These are phyloP conservation scores for Volutella citrinella DNA, from an alignment of 2,329 filamentous ascomycete genomes.

Conservation along the genomic window DNA sequence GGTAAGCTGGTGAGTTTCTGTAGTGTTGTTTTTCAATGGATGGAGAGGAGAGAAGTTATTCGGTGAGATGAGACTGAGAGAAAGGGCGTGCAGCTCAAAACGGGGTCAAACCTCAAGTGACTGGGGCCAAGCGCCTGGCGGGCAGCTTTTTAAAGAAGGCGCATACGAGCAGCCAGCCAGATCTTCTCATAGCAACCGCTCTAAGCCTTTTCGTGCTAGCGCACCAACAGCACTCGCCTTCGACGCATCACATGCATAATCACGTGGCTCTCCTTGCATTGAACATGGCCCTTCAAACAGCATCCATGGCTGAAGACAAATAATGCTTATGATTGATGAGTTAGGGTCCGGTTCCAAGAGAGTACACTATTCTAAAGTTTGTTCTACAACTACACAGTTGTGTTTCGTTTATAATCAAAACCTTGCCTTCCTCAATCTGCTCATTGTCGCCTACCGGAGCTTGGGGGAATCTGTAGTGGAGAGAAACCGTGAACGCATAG, in stretches of 20 bases:
- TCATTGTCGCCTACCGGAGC: too few species aligned
- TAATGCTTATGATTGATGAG: neutral
- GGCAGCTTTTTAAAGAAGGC: constrained; percentile 26
- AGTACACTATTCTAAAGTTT: too few species aligned
- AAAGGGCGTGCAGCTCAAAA: constrained; percentile 22
- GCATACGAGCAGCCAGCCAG: constrained; percentile 20
- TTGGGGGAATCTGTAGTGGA: too few species aligned
- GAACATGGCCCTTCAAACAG: too few species aligned
- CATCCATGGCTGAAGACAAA: neutral
- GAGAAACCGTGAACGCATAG: too few species aligned
- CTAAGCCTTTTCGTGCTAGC: constrained; percentile 25
- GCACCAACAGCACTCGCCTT: constrained; percentile 1
- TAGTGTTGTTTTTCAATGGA: neutral
- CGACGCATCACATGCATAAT: constrained; percentile 13
- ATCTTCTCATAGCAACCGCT: constrained; percentile 28
- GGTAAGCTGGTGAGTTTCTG: neutral
- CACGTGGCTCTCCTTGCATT: constrained; percentile 13
- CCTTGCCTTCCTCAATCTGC: too few species aligned
- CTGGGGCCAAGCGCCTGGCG: constrained; percentile 15
- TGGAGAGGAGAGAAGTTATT: constrained; percentile 8
- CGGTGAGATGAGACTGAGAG: constrained; percentile 14
- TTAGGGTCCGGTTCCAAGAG: constrained; percentile 7
- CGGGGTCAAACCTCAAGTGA: constrained; percentile 23
- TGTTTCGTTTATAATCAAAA: too few species aligned
- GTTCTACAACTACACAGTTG: too few species aligned